Evolutionary conservation across 2,329 filamentous ascomycete genomes (phyloP).

Genomic region (Xylariales sp.): DNA sequence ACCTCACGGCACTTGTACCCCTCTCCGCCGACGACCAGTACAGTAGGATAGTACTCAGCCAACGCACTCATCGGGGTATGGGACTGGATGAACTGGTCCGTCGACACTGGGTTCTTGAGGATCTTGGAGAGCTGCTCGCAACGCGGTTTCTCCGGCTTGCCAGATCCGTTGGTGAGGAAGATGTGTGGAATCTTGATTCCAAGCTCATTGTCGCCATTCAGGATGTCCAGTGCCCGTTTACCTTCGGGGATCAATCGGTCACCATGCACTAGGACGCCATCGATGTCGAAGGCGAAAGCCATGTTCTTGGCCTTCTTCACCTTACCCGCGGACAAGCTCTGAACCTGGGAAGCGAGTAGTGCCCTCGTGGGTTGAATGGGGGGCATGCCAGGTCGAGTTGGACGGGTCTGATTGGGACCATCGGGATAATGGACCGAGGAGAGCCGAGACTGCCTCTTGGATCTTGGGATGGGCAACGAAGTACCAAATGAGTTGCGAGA

Average conservation of each 20-base stretch:
- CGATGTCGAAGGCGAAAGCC: constrained; percentile 77
- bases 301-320: constrained; percentile 70
- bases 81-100: constrained; percentile 72
- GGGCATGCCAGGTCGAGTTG: constrained; percentile 51
- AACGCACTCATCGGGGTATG: constrained; percentile 74
- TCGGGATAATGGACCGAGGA: constrained; percentile 49
- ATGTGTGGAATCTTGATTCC: constrained; percentile 75
- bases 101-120: constrained; percentile 58
- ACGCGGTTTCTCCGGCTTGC: constrained; percentile 63
- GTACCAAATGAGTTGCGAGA: constrained; percentile 75
- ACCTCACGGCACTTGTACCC: constrained; percentile 71
- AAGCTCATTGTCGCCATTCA: constrained; percentile 72
- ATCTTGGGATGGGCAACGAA: constrained; percentile 66
- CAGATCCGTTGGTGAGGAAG: constrained; percentile 70
- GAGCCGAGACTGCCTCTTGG: constrained; percentile 64
- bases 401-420: constrained; percentile 39
- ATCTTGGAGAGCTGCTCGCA: constrained; percentile 65
- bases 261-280: constrained; percentile 71
- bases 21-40: constrained; percentile 71
- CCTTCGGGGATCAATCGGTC: constrained; percentile 66
- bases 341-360: constrained; percentile 65
- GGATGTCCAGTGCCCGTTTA: constrained; percentile 60
- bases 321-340: constrained; percentile 62
- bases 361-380: constrained; percentile 58
- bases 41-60: constrained; percentile 71